Conservation (phyloP, 441 rosid genomes). For the Dalechampia spathulata region DNA sequence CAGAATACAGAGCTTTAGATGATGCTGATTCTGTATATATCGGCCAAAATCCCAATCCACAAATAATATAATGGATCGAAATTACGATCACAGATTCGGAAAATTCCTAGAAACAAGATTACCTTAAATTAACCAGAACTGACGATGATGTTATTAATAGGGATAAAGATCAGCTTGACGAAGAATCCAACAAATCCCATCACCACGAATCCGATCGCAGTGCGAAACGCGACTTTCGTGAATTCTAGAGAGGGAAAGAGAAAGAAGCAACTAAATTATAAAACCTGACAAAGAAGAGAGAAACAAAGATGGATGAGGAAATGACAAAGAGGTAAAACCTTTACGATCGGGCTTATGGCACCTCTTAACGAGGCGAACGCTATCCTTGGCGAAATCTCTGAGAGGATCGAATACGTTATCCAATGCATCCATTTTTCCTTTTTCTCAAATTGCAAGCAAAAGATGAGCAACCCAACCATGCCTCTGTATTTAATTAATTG, state of each 20-base stretch:
- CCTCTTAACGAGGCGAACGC: conserved; percentile 75
- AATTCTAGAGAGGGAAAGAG: conserved; percentile 36
- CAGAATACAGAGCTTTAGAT: too few species aligned
- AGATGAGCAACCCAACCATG: too few species aligned
- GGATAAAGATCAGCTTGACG: conserved; percentile 78
- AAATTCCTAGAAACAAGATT: too few species aligned
- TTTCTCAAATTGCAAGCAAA: too few species aligned
- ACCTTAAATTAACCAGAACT: conserved; percentile 57
- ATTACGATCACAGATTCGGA: too few species aligned
- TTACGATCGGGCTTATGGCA: conserved; percentile 92
- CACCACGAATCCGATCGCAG: conserved; percentile 81
- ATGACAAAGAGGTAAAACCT: conserved; percentile 21
- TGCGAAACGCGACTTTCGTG: conserved; percentile 70
- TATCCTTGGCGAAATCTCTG: conserved; percentile 73
- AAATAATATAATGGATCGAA: too few species aligned
- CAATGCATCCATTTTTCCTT: conserved; percentile 87
- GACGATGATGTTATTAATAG: conserved; percentile 84
- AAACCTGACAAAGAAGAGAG: not conserved
- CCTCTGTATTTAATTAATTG: too few species aligned
- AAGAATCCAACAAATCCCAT: conserved; percentile 91
- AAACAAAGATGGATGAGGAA: not conserved
- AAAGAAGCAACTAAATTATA: not conserved
- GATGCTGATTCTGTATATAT: too few species aligned
- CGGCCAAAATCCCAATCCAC: too few species aligned
- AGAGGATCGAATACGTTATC: conserved; percentile 66